Percentiles rank a stretch among this genome's conserved stretches.
Evolutionary conservation across 2,329 filamentous ascomycete species (phyloP).

Genomic region (Mycogone perniciosa): DNA sequence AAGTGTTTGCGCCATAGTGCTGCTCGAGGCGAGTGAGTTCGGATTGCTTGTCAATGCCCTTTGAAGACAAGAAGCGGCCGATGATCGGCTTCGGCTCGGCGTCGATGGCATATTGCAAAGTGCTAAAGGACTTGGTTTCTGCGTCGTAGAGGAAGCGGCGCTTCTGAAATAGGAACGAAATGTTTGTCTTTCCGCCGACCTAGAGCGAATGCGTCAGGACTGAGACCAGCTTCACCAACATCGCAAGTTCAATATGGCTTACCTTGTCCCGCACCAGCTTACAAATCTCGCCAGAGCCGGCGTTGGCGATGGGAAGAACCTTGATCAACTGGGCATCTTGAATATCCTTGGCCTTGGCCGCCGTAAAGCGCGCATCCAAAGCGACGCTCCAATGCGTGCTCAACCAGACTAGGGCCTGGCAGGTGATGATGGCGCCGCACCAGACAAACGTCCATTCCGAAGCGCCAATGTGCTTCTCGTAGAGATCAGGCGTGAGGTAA

Average conservation of each 20-base stretch:
- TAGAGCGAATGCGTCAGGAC: constrained; percentile 23
- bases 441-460: constrained; percentile 98
- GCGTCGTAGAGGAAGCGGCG: constrained; percentile 83
- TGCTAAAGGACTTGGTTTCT: constrained; percentile 67
- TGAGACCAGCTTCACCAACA: background rate
- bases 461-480: constrained; percentile 86
- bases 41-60: constrained; percentile 65
- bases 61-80: constrained; percentile 69
- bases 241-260: constrained; percentile 9
- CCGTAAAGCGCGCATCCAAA: constrained; percentile 73
- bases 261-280: constrained; percentile 68
- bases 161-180: constrained; percentile 96
- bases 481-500: constrained; percentile 76
- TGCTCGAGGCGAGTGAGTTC: constrained; percentile 77
- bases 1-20: constrained; percentile 92
- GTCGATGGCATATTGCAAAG: constrained; percentile 79
- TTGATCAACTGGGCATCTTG: constrained; percentile 81
- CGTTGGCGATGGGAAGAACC: constrained; percentile 83
- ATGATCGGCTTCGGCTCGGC: constrained; percentile 75
- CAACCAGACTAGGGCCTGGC: constrained; percentile 86
- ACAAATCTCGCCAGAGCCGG: constrained; percentile 84
- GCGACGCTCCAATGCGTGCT: constrained; percentile 98
- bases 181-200: constrained; percentile 65
- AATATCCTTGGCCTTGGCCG: constrained; percentile 62
- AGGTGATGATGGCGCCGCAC: constrained; percentile 77